phyloP scores from a whole-genome alignment of 1,284 basidiomycete species.

The Leccinum pachyderme region DNA sequence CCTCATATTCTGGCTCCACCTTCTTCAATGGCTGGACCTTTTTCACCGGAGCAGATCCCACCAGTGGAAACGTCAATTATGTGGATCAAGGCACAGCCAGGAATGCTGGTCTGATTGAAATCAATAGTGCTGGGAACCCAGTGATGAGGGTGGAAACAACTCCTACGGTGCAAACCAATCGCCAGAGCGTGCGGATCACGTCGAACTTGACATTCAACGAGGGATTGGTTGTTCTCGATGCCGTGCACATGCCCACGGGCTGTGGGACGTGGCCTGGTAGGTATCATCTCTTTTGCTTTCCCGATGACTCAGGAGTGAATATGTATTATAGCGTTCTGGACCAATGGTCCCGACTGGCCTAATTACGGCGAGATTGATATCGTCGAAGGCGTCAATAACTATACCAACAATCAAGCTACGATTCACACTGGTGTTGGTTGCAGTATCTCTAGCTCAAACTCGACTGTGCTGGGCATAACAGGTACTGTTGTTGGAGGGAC shows the following conservation, averaged over 20 bases:
- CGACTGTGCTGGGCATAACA: conserved; percentile 48
- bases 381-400: conserved; percentile 78
- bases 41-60: conserved; percentile 72
- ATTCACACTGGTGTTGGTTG: conserved; percentile 78
- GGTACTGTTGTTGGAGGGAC: conserved; percentile 66
- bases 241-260: conserved; percentile 88
- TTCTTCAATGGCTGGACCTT: conserved; percentile 87
- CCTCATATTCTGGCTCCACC: conserved; percentile 47
- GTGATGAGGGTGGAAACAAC: conserved; percentile 86
- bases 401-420: conserved; percentile 77
- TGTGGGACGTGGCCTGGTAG: conserved; percentile 81
- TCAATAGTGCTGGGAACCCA: conserved; percentile 71
- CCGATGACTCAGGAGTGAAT: conserved; percentile 32
- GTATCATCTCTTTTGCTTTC: conserved; percentile 19
- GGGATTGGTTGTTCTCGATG: conserved; percentile 77
- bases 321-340: conserved; percentile 46
- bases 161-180: conserved; percentile 56
- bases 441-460: conserved; percentile 51
- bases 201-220: conserved; percentile 57
- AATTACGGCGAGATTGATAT: conserved; percentile 81
- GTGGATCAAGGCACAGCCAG: conserved; percentile 53
- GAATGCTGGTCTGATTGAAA: conserved; percentile 48
- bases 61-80: conserved; percentile 68
- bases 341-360: conserved; percentile 72
- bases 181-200: conserved; percentile 77